These are phyloP conservation scores for Rhizoclosmatium globosum DNA, from an alignment of 192 early-diverging fungal species.

Conservation along the genomic window DNA sequence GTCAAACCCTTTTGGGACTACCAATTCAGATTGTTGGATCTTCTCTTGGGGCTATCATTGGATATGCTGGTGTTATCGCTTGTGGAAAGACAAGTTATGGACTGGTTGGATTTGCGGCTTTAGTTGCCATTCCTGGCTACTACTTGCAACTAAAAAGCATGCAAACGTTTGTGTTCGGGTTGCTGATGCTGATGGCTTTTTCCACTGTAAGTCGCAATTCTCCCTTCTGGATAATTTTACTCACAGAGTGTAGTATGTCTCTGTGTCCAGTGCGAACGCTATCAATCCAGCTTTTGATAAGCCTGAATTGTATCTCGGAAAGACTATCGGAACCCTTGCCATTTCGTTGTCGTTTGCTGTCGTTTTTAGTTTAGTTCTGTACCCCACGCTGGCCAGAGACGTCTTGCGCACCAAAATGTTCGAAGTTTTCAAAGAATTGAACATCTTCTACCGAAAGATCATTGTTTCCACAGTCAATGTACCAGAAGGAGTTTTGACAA, in stretches of 20 bases:
- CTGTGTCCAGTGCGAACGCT: constrained; percentile 5
- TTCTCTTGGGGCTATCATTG: constrained; percentile 19
- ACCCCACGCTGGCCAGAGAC: constrained; percentile 36
- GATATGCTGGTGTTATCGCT: constrained; percentile 9
- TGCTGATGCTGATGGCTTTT: constrained; percentile 28
- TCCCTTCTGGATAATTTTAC: too few relatives aligned
- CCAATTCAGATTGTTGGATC: constrained; percentile 36
- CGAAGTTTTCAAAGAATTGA: constrained; percentile 18
- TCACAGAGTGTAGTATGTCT: not conserved
- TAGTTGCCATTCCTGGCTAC: constrained; percentile 18
- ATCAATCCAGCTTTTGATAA: constrained; percentile 25
- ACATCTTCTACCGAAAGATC: constrained; percentile 32
- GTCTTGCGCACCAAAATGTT: constrained; percentile 13
- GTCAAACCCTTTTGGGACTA: constrained; percentile 31
- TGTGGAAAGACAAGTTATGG: not conserved
- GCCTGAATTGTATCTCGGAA: constrained; percentile 20
- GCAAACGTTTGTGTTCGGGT: constrained; percentile 15
- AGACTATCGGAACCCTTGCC: constrained; percentile 8
- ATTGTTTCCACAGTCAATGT: constrained; percentile 15
- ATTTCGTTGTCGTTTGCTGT: constrained; percentile 20
- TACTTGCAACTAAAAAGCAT: constrained; percentile 9
- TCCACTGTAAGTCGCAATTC: constrained; percentile 11
- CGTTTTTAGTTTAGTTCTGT: constrained; percentile 41
- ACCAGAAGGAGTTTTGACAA: constrained; percentile 3
- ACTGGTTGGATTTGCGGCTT: constrained; percentile 19